These are phyloP conservation scores for Daldinia bambusicola DNA, from an alignment of 495 filamentous ascomycete species.

Conservation along the genomic window DNA sequence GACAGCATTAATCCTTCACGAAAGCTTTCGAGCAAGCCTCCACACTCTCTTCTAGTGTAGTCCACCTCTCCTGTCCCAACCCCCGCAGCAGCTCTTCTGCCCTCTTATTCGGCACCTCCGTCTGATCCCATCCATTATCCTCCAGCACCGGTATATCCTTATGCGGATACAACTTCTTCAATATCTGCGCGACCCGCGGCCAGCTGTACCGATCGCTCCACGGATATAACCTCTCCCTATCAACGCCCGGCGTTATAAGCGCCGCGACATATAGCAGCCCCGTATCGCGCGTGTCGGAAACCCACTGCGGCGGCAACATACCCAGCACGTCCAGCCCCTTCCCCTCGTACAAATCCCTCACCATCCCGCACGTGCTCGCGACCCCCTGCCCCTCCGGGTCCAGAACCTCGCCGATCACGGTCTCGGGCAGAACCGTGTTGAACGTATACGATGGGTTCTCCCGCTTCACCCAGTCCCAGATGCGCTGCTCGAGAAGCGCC, in stretches of 20 bases:
- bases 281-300: constrained; percentile 46
- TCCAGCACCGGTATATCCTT: constrained; percentile 41
- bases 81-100: constrained; percentile 45
- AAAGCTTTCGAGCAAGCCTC: constrained; percentile 30
- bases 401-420: constrained; percentile 49
- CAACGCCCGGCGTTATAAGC: constrained; percentile 39
- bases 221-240: constrained; percentile 49
- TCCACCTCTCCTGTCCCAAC: constrained; percentile 51
- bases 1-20: not conserved
- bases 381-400: constrained; percentile 44
- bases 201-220: constrained; percentile 51
- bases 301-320: constrained; percentile 50
- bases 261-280: constrained; percentile 50
- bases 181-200: constrained; percentile 44
- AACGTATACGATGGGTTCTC: constrained; percentile 48
- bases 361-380: constrained; percentile 49
- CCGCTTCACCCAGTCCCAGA: constrained; percentile 52
- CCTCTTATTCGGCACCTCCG: constrained; percentile 48
- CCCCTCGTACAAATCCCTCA: constrained; percentile 48
- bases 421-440: constrained; percentile 48
- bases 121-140: constrained; percentile 49
- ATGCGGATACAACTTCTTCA: constrained; percentile 47
- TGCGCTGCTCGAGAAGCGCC: constrained; percentile 46
- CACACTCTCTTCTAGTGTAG: constrained; percentile 50
- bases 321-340: constrained; percentile 33